Evolutionary conservation across 768 basidiomycete genomes (phyloP), one percentile per base, ranked within the genome.

Genomic region (Boletus sp.): DNA sequence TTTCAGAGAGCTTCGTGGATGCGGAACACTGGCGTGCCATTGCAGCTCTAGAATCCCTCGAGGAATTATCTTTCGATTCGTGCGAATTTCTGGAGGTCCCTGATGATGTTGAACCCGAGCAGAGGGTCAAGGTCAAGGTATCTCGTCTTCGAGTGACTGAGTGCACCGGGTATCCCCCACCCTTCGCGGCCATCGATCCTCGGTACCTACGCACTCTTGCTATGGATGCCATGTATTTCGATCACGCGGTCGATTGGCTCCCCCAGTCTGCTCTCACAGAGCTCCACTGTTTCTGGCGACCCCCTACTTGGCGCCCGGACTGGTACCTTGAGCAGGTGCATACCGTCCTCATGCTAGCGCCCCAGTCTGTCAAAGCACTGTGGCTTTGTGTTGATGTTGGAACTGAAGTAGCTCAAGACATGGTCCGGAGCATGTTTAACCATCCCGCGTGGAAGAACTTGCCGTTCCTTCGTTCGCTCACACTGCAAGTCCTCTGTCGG

Each of bases 11-110:
- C 14, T 38, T 46, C 34, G 54, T 69, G 47, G 47, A 54, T 13
- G 17, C 14, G 2, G 46, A 51, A 0, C 47, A 68, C 40, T 65
- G 68, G 61, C 1, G 33, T 7, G 55, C 44, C 7, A 55, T 70
- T 5, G 42, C 45, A n/a, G 7, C 42, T 3, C 38, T 65, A 2
- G 19, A 17, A 5, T 42, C 29, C 19, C 68, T 70, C 41, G 49
- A 65, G 38, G 21, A 45, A 10, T 57, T 68, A 2, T 34, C 44
- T 13, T 70, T 70, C 27, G 0, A 34, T 0, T 0, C 0, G 1
- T 63, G 63, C 44, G 0, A 1, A 0, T 57, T 65, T 50, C 9
- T 47, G 19, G 17, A 6, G 1, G 49, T 39, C 9, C 45, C 50
- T 13, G 43, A 33, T 11, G 46, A 55, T 4, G 27, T 30, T 2